These are phyloP conservation scores for Clonostachys chloroleuca DNA, from an alignment of 2,329 filamentous ascomycete species.

Conservation along the genomic window DNA sequence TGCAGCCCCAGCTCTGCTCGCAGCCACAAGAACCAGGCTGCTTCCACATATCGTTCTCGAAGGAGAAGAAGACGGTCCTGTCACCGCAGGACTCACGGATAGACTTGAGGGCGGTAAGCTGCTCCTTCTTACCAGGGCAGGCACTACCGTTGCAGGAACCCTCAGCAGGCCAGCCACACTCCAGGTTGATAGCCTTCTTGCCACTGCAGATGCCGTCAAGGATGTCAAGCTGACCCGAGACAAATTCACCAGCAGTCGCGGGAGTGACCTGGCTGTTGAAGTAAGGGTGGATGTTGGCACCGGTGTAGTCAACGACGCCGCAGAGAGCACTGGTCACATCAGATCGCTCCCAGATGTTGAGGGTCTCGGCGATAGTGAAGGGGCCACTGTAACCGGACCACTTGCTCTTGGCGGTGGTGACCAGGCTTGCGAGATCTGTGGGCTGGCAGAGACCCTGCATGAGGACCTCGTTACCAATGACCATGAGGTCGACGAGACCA, in stretches of 20 bases:
- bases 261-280: conserved; percentile 73
- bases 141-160: conserved; percentile 71
- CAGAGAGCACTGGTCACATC: conserved; percentile 61
- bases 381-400: conserved; percentile 73
- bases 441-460: conserved; percentile 68
- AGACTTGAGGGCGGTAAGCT: conserved; percentile 66
- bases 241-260: conserved; percentile 69
- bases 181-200: conserved; percentile 75
- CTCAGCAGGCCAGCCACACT: conserved; percentile 81
- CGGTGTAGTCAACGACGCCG: conserved; percentile 69
- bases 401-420: conserved; percentile 59
- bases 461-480: conserved; percentile 88
- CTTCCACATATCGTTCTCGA: conserved; percentile 81
- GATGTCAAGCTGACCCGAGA: conserved; percentile 65
- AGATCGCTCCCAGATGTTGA: conserved; percentile 68
- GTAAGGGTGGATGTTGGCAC: conserved; percentile 89
- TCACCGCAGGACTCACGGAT: conserved; percentile 64
- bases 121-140: conserved; percentile 61
- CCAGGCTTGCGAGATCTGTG: conserved; percentile 63
- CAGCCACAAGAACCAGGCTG: conserved; percentile 60
- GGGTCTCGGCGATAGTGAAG: conserved; percentile 82
- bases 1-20: conserved; percentile 75
- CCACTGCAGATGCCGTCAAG: conserved; percentile 66
- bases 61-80: conserved; percentile 78
- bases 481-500: conserved; percentile 72